A percentile compares a stretch with the other conserved stretches of the same genome.
These are phyloP conservation scores for Aspergillus viridinutans DNA, from an alignment of 2,329 filamentous ascomycete genomes.

Conservation along the genomic window DNA sequence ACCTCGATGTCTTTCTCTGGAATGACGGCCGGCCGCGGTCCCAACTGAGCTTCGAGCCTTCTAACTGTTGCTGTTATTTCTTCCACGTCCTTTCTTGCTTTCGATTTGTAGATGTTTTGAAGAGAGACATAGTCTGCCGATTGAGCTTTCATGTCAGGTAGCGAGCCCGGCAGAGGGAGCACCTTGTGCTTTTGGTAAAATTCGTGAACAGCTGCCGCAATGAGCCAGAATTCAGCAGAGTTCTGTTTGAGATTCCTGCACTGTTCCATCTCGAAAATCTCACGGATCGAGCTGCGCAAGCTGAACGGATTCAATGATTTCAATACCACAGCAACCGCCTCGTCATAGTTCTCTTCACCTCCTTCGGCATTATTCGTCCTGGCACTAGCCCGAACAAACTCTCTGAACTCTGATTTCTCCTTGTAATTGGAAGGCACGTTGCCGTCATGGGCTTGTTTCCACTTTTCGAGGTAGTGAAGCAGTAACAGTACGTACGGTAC, in stretches of 20 bases:
- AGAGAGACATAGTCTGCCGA: slow-evolving; percentile 84
- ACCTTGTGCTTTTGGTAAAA: slow-evolving; percentile 71
- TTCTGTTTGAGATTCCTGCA: slow-evolving; percentile 43
- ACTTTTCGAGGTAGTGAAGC: slow-evolving; percentile 74
- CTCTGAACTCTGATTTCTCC: slow-evolving; percentile 80
- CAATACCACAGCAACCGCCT: slow-evolving; percentile 80
- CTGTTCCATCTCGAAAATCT: slow-evolving; percentile 72
- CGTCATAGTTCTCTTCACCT: slow-evolving; percentile 94
- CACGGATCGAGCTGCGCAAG: slow-evolving; percentile 64
- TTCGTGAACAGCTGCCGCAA: slow-evolving; percentile 70
- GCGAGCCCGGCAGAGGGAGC: slow-evolving; percentile 76
- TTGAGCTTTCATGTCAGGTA: slow-evolving; percentile 97
- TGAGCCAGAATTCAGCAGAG: slow-evolving; percentile 78
- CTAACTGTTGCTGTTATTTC: slow-evolving; percentile 68
- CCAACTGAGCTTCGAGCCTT: slow-evolving; percentile 47
- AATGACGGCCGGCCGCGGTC: slow-evolving; percentile 48
- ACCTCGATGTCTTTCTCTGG: slow-evolving; percentile 73
- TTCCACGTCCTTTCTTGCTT: slow-evolving; percentile 71
- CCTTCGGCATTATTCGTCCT: slow-evolving; percentile 74
- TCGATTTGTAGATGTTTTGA: slow-evolving; percentile 88
- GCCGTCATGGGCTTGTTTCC: slow-evolving; percentile 68
- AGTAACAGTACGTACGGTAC: slow-evolving; percentile 82
- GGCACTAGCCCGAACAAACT: slow-evolving; percentile 62
- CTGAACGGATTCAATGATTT: slow-evolving; percentile 72
- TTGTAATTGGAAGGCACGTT: slow-evolving; percentile 68